These are phyloP conservation scores for Yamadazyma akitaensis DNA, from an alignment of 805 yeast species.

Conservation along the genomic window DNA sequence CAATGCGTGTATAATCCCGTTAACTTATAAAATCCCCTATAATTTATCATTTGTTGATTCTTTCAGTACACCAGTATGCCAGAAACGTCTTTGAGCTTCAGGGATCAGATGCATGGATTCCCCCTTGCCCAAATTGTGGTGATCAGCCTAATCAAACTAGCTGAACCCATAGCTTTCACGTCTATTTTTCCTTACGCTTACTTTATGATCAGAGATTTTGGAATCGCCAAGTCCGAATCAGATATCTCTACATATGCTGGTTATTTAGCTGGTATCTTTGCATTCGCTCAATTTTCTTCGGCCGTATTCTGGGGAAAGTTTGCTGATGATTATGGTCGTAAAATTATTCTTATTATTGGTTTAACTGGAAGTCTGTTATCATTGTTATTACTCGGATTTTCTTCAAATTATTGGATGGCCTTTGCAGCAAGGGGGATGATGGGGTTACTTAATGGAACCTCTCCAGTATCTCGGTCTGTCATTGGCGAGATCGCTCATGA, in stretches of 20 bases:
- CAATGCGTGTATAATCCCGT: no score
- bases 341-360: constrained; percentile 29
- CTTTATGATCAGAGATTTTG: constrained; percentile 59
- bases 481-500: constrained; percentile 16
- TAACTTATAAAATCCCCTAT: background rate
- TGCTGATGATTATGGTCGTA: constrained; percentile 55
- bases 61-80: background rate
- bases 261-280: constrained; percentile 56
- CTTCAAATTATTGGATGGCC: constrained; percentile 26
- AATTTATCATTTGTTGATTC: background rate
- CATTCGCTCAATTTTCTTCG: constrained; percentile 55
- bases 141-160: constrained; percentile 44
- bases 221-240: constrained; percentile 45
- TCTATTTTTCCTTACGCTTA: constrained; percentile 62
- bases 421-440: constrained; percentile 25
- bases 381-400: constrained; percentile 27
- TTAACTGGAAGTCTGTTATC: constrained; percentile 25
- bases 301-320: constrained; percentile 59
- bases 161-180: constrained; percentile 64
- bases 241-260: constrained; percentile 61
- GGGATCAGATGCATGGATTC: constrained; percentile 52
- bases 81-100: constrained; percentile 20
- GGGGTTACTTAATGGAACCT: constrained; percentile 21
- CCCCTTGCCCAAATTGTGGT: constrained; percentile 49
- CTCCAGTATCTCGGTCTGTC: constrained; percentile 11